phyloP scores from a whole-genome alignment of 164 flowering plant species.

The Vitis amurensis region DNA sequence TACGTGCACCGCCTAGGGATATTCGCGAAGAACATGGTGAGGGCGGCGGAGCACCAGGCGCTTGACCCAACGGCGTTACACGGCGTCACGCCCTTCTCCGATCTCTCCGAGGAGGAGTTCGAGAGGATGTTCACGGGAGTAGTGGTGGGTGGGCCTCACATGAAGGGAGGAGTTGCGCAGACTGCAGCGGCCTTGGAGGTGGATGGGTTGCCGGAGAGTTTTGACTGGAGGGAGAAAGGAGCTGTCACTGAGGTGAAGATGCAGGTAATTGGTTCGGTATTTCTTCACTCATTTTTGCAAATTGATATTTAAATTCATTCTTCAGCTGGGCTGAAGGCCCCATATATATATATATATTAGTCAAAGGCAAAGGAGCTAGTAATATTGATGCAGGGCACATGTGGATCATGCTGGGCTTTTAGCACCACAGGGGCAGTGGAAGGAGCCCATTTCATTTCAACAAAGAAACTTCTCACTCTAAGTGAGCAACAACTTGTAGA shows the following conservation, averaged over 20 bases:
- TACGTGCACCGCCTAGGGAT: conserved; percentile 64
- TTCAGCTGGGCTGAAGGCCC: too few species aligned
- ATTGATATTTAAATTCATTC: background rate
- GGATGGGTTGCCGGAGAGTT: conserved; percentile 57
- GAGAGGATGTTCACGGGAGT: conserved; percentile 58
- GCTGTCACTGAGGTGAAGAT: conserved; percentile 83
- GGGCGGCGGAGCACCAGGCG: conserved; percentile 78
- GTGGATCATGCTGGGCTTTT: conserved; percentile 97
- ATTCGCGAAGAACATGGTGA: conserved; percentile 57
- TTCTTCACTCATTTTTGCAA: background rate
- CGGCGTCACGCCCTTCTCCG: conserved; percentile 83
- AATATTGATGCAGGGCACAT: conserved; percentile 50
- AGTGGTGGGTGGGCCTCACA: conserved; percentile 22
- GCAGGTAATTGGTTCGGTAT: conserved; percentile 44
- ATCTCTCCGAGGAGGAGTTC: conserved; percentile 72
- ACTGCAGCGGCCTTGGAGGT: conserved; percentile 32
- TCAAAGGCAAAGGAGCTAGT: too few species aligned
- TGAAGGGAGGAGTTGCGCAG: background rate
- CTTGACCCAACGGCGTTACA: conserved; percentile 80
- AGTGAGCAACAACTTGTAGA: conserved; percentile 94
- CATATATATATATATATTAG: too few species aligned
- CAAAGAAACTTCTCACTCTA: conserved; percentile 75
- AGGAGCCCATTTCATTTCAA: conserved; percentile 77
- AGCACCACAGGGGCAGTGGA: conserved; percentile 83
- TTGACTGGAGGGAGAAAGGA: conserved; percentile 91